These are phyloP conservation scores for Rhododendron griersonianum DNA, from an alignment of 148 eudicot species.

Conservation along the genomic window DNA sequence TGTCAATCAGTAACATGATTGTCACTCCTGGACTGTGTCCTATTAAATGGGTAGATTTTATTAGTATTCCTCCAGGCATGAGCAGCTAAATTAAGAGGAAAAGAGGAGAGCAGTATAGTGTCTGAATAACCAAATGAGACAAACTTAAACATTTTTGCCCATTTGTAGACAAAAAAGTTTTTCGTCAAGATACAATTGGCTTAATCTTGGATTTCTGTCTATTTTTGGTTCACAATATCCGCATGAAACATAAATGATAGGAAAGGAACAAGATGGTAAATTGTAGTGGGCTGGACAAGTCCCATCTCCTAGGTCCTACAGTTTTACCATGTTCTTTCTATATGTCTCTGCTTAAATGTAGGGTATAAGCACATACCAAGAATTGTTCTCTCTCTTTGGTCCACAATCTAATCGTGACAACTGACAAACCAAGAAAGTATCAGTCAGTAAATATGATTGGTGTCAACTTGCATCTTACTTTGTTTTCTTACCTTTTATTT, in stretches of 20 bases:
- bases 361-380: neutral
- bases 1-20: neutral
- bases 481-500: neutral
- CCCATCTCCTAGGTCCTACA: neutral
- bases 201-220: neutral
- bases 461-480: neutral
- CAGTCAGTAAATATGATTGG: neutral
- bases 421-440: neutral
- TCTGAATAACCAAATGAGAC: neutral
- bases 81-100: neutral
- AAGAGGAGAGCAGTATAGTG: neutral
- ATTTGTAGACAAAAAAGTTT: neutral
- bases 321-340: neutral
- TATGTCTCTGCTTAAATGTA: neutral
- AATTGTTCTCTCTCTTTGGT: neutral
- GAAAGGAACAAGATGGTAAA: neutral
- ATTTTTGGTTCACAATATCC: neutral
- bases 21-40: neutral
- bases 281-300: neutral
- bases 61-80: neutral
- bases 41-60: neutral
- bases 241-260: neutral
- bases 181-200: neutral
- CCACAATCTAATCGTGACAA: neutral
- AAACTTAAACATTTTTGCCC: neutral